Conservation (phyloP, 2,329 filamentous ascomycete species). For the Hyphodiscus sp. region DNA sequence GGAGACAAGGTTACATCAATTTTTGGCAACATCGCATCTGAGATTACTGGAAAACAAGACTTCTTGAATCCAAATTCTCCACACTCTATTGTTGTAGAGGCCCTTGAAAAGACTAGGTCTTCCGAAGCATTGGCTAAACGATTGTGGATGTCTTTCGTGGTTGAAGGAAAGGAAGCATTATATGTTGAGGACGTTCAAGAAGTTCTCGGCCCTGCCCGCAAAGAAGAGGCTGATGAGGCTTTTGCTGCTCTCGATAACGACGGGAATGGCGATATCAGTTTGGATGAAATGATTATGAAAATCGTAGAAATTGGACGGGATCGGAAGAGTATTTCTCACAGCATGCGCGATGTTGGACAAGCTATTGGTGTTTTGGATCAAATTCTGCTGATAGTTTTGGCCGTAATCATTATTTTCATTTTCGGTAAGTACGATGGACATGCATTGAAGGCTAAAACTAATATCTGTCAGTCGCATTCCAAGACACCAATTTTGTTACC, state of each 20-base stretch:
- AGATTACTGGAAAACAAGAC: slow-evolving; percentile 91
- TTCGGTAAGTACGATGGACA: slow-evolving; percentile 51
- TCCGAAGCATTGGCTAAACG: slow-evolving; percentile 90
- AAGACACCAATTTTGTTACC: slow-evolving; percentile 77
- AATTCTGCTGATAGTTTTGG: slow-evolving; percentile 73
- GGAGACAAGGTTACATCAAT: slow-evolving; percentile 91
- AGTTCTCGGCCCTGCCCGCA: slow-evolving; percentile 71
- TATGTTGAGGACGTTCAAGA: slow-evolving; percentile 77
- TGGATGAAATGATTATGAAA: slow-evolving; percentile 81
- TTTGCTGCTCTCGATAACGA: slow-evolving; percentile 79
- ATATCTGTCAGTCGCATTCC: slow-evolving; percentile 61
- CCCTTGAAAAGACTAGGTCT: slow-evolving; percentile 74
- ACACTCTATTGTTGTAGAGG: slow-evolving; percentile 83
- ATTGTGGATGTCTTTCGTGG: slow-evolving; percentile 97
- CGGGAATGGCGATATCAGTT: slow-evolving; percentile 85
- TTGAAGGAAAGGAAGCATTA: slow-evolving; percentile 77
- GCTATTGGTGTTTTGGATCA: slow-evolving; percentile 87
- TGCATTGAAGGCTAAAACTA: slow-evolving; percentile 25
- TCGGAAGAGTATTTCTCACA: slow-evolving; percentile 80
- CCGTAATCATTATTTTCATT: slow-evolving; percentile 75
- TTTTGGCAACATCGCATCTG: slow-evolving; percentile 87
- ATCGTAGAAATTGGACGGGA: slow-evolving; percentile 78
- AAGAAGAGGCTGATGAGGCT: slow-evolving; percentile 75
- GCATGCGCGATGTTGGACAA: slow-evolving; percentile 96
- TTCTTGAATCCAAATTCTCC: slow-evolving; percentile 92